phyloP scores from a whole-genome alignment of 257 asterid genomes.

The Capsicum rhomboideum region DNA sequence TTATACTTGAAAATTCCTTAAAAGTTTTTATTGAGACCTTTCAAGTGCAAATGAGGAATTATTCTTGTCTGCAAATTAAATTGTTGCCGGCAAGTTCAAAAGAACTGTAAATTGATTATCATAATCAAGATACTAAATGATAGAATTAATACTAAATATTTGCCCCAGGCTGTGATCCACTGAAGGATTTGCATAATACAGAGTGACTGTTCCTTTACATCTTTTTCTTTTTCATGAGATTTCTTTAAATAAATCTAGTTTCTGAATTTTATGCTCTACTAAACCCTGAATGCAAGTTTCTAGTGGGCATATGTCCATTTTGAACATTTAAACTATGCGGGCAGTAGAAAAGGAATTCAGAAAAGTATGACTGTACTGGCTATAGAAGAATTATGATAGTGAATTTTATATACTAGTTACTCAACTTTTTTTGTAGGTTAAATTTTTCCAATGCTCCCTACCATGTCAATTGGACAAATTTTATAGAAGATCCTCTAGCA shows the following conservation, averaged over 20 bases:
- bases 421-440: background rate
- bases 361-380: background rate
- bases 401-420: background rate
- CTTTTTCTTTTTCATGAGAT: background rate
- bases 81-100: background rate
- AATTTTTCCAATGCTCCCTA: background rate
- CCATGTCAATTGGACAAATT: background rate
- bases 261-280: background rate
- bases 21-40: background rate
- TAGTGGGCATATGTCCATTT: background rate
- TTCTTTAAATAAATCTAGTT: background rate
- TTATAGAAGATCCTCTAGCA: background rate
- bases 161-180: background rate
- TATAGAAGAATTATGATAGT: background rate
- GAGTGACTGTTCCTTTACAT: background rate
- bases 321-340: background rate
- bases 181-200: too few species aligned
- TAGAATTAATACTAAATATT: background rate
- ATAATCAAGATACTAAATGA: background rate
- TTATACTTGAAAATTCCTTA: background rate
- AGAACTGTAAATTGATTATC: background rate
- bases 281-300: background rate
- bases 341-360: background rate
- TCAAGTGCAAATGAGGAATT: background rate
- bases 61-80: background rate